Evolutionary conservation across 495 filamentous ascomycete species (phyloP), one percentile per base, ranked within the genome.

Genomic region (Aspergillus haitiensis): DNA sequence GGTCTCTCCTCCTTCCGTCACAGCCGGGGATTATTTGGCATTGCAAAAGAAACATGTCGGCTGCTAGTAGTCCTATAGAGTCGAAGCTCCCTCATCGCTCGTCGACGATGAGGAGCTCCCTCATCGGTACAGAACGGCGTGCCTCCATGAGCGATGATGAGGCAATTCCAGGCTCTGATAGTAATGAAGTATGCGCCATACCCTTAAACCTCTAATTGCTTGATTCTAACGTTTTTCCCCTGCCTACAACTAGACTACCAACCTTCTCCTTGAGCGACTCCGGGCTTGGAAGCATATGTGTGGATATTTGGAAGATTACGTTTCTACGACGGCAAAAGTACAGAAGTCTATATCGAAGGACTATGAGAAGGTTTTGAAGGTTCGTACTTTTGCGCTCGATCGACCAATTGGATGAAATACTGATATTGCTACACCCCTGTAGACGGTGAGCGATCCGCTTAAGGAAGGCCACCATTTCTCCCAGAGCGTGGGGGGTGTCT

Each of bases 281-380:
- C 86, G 86, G 62, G 95, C 95, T 36, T 98, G 91, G 89, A 98
- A 97, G 69, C 95, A 98, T 70, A 90, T 91, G 61, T 89, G 91
- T 55, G 89, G 78, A 54, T 93, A 97, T 70, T 75, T 98, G 32
- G 92, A 97, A 72, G 89, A 93, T 52, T 98, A 97, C 70, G 82
- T 98, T 61, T 72, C 76, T 40, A 84, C 86, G 10, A 90, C 88
- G 21, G 91, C 96, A 70, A 97, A 92, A 78, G 76, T 90, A 40
- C 84, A 96, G 63, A 90, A 86, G 72, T 82, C 83, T 12, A 86
- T 96, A 61, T 86, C 90, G 33, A 98, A 97, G 79, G 94, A 98
- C 70, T 94, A 96, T 66, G 92, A 97, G 81, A 93, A 88, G 74
- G 86, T 96, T 31, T 73, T 97, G 64, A 98, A 97, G 85, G 89